These are phyloP conservation scores for Aschersonia sp. DNA, from an alignment of 2,329 filamentous ascomycete genomes.

Conservation along the genomic window DNA sequence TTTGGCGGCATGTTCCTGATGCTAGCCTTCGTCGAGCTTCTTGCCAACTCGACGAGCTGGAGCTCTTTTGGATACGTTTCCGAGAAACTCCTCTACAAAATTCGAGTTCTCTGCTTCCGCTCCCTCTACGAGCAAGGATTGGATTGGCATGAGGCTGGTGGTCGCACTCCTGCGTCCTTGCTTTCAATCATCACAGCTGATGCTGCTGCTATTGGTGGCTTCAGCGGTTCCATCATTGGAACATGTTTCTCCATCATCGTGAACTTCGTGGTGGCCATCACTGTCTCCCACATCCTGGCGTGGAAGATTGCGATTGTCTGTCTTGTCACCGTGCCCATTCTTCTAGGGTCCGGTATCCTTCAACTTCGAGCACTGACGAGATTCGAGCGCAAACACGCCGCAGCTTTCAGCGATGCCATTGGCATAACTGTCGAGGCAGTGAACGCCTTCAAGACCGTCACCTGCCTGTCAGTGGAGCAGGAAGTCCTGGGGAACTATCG, in stretches of 20 bases:
- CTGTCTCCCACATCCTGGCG: constrained; percentile 54
- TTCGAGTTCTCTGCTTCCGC: constrained; percentile 48
- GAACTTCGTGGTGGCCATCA: constrained; percentile 53
- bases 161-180: constrained; percentile 44
- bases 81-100: constrained; percentile 48
- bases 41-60: constrained; percentile 38
- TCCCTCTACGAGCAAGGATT: constrained; percentile 51
- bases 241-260: constrained; percentile 53
- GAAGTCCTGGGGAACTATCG: constrained; percentile 38
- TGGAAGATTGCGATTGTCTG: constrained; percentile 68
- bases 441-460: constrained; percentile 48
- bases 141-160: constrained; percentile 55
- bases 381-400: constrained; percentile 48
- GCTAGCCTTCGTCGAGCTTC: constrained; percentile 25
- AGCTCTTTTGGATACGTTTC: constrained; percentile 33
- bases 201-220: constrained; percentile 48
- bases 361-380: constrained; percentile 46
- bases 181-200: constrained; percentile 57
- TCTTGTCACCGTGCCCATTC: constrained; percentile 51
- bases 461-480: constrained; percentile 36
- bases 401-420: constrained; percentile 48
- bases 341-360: constrained; percentile 56
- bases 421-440: constrained; percentile 54
- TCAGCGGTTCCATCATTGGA: constrained; percentile 57
- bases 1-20: constrained; percentile 43